These are phyloP conservation scores for Calonectria henricotiae DNA, from an alignment of 2,329 filamentous ascomycete species.

Conservation along the genomic window DNA sequence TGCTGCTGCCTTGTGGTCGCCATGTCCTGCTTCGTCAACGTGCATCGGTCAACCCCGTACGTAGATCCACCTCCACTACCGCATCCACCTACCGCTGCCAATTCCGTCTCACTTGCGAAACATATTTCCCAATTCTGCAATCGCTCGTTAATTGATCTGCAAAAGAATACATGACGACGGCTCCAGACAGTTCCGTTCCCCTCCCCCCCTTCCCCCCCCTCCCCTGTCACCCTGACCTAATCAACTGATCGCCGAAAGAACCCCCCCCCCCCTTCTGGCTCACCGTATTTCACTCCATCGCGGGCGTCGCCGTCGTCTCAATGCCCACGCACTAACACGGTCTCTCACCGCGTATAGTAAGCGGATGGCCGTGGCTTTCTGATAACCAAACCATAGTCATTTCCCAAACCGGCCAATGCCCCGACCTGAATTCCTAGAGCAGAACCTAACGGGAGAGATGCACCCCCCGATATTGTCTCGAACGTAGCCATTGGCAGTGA, in stretches of 20 bases:
- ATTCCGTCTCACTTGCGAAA: slow-evolving; percentile 10
- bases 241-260: slow-evolving; percentile 23
- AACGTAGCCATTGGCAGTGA: slow-evolving; percentile 4
- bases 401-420: slow-evolving; percentile 16
- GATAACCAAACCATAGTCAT: background rate
- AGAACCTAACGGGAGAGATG: background rate
- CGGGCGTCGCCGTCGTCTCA: slow-evolving; percentile 20
- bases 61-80: slow-evolving; percentile 35
- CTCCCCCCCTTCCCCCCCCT: too few species aligned
- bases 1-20: slow-evolving; percentile 27
- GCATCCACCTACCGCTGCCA: slow-evolving; percentile 7
- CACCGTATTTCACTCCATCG: background rate
- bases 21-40: slow-evolving; percentile 37
- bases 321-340: slow-evolving; percentile 10
- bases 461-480: background rate
- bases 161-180: background rate
- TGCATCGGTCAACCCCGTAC: slow-evolving; percentile 52
- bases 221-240: background rate
- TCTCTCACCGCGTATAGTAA: slow-evolving; percentile 6
- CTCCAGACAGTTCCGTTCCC: background rate
- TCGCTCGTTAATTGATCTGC: background rate
- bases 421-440: slow-evolving; percentile 15
- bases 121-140: background rate
- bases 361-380: background rate
- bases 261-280: background rate